Percentiles rank a stretch among this genome's conserved stretches.
phyloP scores from a whole-genome alignment of 768 basidiomycete species.

The Roridomyces roridus region DNA sequence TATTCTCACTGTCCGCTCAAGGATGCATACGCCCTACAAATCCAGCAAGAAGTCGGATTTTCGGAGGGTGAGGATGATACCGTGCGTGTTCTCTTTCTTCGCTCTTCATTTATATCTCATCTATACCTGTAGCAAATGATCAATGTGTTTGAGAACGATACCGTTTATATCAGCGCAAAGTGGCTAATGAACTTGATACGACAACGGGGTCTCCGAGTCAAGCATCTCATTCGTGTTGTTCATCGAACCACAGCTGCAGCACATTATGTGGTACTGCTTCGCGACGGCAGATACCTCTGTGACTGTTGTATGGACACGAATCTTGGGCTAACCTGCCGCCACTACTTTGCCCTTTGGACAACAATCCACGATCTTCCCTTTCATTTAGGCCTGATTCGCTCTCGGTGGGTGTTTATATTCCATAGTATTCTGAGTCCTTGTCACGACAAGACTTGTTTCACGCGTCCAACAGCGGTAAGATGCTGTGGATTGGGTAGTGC shows the following conservation, averaged over 20 bases:
- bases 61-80: not conserved
- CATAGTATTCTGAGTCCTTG: not conserved
- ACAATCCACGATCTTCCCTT: not conserved
- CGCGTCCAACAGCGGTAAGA: too few species aligned
- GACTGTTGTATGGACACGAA: slow-evolving; percentile 10
- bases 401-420: not conserved
- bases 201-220: not conserved
- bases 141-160: slow-evolving; percentile 4
- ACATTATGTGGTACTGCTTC: not conserved
- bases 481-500: too few species aligned
- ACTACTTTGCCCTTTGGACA: not conserved
- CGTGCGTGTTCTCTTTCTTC: not conserved
- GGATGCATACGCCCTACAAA: not conserved
- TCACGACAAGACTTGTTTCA: too few species aligned
- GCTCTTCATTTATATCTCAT: not conserved
- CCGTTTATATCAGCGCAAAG: not conserved
- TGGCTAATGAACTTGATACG: slow-evolving; percentile 2
- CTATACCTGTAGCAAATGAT: slow-evolving; percentile 1
- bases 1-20: too few species aligned
- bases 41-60: not conserved
- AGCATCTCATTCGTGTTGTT: slow-evolving; percentile 1
- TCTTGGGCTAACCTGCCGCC: slow-evolving; percentile 6
- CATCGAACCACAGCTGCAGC: not conserved
- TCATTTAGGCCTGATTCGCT: not conserved
- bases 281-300: slow-evolving; percentile 4